Evolutionary conservation across 768 basidiomycete genomes (phyloP).

Genomic region (Hydnomerulius pinastri): DNA sequence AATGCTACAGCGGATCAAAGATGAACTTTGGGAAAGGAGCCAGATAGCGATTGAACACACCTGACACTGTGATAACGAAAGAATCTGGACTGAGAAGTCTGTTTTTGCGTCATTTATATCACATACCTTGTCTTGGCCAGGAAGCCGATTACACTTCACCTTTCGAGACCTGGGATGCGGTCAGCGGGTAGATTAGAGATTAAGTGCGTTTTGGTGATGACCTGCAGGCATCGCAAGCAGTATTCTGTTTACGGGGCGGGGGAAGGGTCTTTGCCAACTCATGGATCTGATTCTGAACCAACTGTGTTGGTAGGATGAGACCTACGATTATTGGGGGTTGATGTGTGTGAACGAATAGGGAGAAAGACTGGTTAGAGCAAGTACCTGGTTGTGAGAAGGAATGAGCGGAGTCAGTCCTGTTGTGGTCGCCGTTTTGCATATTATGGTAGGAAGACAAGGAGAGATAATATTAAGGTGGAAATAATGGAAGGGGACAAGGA

Average conservation of each 20-base stretch:
- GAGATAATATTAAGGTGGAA: constrained; percentile 29
- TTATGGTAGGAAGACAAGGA: constrained; percentile 23
- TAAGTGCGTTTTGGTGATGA: constrained; percentile 26
- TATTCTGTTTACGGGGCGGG: constrained; percentile 89
- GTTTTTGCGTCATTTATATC: constrained; percentile 11
- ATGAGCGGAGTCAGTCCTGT: constrained; percentile 12
- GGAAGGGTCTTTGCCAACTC: constrained; percentile 79
- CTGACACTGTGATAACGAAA: constrained; percentile 56
- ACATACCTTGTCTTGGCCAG: constrained; percentile 79
- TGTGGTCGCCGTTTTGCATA: constrained; percentile 32
- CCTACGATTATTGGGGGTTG: constrained; percentile 38
- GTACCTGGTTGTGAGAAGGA: constrained; percentile 38
- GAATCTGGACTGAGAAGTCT: constrained; percentile 11
- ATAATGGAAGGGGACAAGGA: constrained; percentile 13
- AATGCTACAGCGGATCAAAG: constrained; percentile 56
- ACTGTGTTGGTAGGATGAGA: constrained; percentile 61
- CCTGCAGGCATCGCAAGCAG: constrained; percentile 94
- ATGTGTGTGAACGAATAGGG: background rate
- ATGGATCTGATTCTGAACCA: constrained; percentile 80
- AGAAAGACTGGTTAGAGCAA: background rate
- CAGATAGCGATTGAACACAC: constrained; percentile 38
- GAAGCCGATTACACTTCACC: constrained; percentile 84
- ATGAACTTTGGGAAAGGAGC: constrained; percentile 7
- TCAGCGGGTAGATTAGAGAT: constrained; percentile 3
- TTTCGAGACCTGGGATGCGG: constrained; percentile 64